These are phyloP conservation scores for Leccinum holopus DNA, from an alignment of 1,284 basidiomycete species.

Conservation along the genomic window DNA sequence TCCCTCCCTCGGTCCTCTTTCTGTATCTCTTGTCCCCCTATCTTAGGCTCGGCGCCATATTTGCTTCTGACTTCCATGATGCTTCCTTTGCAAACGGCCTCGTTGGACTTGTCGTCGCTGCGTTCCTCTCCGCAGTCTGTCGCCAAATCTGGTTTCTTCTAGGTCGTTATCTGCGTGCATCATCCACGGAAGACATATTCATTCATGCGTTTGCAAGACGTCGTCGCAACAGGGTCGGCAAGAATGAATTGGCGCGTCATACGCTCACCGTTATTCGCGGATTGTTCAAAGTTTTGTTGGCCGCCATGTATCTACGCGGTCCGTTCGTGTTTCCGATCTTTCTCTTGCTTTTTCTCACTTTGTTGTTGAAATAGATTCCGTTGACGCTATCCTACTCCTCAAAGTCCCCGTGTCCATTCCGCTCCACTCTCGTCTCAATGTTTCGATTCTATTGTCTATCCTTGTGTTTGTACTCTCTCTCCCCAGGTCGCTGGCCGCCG, in stretches of 20 bases:
- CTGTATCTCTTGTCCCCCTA: conserved; percentile 68
- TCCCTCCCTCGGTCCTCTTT: conserved; percentile 58
- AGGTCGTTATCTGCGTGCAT: conserved; percentile 61
- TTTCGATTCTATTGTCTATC: conserved; percentile 42
- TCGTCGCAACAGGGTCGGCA: conserved; percentile 43
- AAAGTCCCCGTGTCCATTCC: conserved; percentile 33
- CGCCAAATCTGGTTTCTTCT: conserved; percentile 75
- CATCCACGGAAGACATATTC: conserved; percentile 63
- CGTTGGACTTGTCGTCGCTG: conserved; percentile 52
- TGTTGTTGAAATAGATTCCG: conserved; percentile 43
- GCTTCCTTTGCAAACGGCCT: conserved; percentile 52
- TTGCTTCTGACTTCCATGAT: conserved; percentile 45
- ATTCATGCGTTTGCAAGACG: conserved; percentile 59
- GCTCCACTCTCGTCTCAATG: conserved; percentile 34
- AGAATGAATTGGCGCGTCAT: conserved; percentile 41
- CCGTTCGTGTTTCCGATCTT: conserved; percentile 28
- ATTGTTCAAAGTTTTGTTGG: conserved; percentile 48
- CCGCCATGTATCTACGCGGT: conserved; percentile 65
- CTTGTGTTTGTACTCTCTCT: conserved; percentile 51
- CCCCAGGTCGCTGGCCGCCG: conserved; percentile 52
- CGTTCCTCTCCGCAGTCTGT: conserved; percentile 56
- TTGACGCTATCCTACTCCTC: conserved; percentile 49
- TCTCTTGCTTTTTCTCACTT: conserved; percentile 5
- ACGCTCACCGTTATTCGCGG: conserved; percentile 45
- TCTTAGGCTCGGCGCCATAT: conserved; percentile 67